Percentiles rank a stretch among this genome's conserved stretches.
phyloP scores from a whole-genome alignment of 2,329 filamentous ascomycete genomes.

The Aspergillus hortae region DNA sequence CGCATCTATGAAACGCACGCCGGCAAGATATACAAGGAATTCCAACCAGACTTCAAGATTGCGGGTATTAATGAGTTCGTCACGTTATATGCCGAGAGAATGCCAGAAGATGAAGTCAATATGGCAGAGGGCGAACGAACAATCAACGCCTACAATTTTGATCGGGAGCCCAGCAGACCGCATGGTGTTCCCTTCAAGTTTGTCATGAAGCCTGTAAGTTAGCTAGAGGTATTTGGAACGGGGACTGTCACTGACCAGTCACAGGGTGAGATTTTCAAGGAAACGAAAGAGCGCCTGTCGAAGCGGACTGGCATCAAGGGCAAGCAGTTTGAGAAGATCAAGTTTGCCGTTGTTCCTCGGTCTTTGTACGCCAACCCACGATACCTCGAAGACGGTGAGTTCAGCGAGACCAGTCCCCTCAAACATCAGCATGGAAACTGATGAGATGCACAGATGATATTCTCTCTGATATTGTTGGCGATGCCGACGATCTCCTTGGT shows the following conservation, averaged over 20 bases:
- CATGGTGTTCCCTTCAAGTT: slow-evolving; percentile 94
- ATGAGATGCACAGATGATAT: slow-evolving; percentile 39
- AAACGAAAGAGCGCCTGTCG: slow-evolving; percentile 91
- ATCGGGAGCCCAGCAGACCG: slow-evolving; percentile 76
- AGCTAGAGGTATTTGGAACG: neutral
- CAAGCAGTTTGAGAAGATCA: slow-evolving; percentile 98
- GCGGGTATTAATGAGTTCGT: slow-evolving; percentile 82
- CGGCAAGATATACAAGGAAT: slow-evolving; percentile 78
- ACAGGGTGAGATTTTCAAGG: slow-evolving; percentile 78
- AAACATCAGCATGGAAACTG: neutral
- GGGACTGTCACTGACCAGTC: slow-evolving; percentile 12
- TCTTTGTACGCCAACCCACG: slow-evolving; percentile 70
- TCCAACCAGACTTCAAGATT: slow-evolving; percentile 68
- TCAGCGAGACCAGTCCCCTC: neutral
- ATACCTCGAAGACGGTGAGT: slow-evolving; percentile 83
- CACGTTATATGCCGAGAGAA: slow-evolving; percentile 72
- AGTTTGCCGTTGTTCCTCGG: slow-evolving; percentile 78
- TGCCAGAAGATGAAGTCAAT: slow-evolving; percentile 65
- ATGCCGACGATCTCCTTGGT: slow-evolving; percentile 72
- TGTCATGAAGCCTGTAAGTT: slow-evolving; percentile 70
- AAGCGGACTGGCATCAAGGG: slow-evolving; percentile 92
- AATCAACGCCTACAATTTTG: slow-evolving; percentile 86
- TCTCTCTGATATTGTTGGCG: slow-evolving; percentile 61
- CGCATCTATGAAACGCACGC: slow-evolving; percentile 79
- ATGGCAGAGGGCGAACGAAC: slow-evolving; percentile 64